Evolutionary conservation across 495 filamentous ascomycete species (phyloP), one percentile per base, ranked within the genome.

Genomic region (Daldinia caldariorum): DNA sequence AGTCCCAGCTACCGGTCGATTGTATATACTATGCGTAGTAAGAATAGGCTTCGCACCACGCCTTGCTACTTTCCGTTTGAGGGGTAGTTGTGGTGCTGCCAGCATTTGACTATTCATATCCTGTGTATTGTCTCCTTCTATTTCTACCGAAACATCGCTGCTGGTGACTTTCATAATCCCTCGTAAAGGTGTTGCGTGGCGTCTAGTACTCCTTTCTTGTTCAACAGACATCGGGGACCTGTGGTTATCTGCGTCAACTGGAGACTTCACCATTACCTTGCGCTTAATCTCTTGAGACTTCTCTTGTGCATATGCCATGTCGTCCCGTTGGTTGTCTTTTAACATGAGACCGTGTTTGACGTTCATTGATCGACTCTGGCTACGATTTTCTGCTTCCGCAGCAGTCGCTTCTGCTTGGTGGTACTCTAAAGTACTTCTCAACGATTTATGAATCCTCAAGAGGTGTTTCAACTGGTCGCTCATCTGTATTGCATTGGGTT

Each of bases 181-280:
- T 57, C 76, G 78, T 18, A 75, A 74, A 8, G 75, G 74, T 26
- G 32, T 6, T 14, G 59, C 58, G 9, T 70, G 71, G 45, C 81
- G 76, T 53, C 82, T 78, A 6, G 71, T 64, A 13, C 51, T 37
- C 58, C 80, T 80, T 72, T 83, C 82, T 39, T 83, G 74, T 45
- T 77, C 72, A 34, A 83, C 54, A 3, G 81, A 80, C 49, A 76
- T 64, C 0, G 78, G 75, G 10, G 37, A 67, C n/a, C 70, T 69
- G 9, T 35, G 49, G 12, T 49, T 32, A 18, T 78, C 73, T 1
- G 72, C 63, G n/a, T 63, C 67, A 41, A 57, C 71, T 3, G 82
- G 82, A 22, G 78, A 81, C 63, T 75, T 73, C 13, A 83, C 77
- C 7, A 75, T 58, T 2, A 82, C 81, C 41, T 80, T 80, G 43